Evolutionary conservation across 2,329 filamentous ascomycete species (phyloP).

Genomic region (Lasiodiplodia sp.): DNA sequence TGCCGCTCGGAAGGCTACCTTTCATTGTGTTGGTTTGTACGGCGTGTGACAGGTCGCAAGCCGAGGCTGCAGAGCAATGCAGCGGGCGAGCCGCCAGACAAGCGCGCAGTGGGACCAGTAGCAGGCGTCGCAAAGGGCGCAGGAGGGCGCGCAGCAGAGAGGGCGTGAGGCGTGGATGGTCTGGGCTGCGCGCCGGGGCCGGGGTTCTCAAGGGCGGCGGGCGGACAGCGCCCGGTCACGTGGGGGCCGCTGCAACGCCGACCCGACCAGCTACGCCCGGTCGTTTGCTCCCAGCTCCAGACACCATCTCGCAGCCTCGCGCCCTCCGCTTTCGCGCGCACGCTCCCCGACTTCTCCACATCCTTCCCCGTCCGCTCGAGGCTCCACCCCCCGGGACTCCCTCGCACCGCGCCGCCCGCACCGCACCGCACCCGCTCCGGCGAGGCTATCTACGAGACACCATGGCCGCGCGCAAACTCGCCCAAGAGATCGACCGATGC

Average conservation of each 20-base stretch:
- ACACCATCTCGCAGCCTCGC: conserved; percentile 23
- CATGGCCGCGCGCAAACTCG: conserved; percentile 96
- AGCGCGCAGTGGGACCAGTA: background rate
- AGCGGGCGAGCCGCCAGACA: background rate
- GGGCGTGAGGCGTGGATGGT: conserved; percentile 13
- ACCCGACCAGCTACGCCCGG: conserved; percentile 24
- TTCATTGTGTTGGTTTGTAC: conserved; percentile 24
- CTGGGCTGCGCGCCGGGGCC: conserved; percentile 9
- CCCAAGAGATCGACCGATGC: conserved; percentile 98
- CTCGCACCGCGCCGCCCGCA: conserved; percentile 8
- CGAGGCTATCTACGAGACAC: conserved; percentile 49
- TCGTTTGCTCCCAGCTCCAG: conserved; percentile 24
- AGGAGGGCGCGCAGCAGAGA: background rate
- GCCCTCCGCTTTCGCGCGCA: conserved; percentile 15
- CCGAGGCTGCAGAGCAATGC: conserved; percentile 4
- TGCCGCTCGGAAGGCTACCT: conserved; percentile 25
- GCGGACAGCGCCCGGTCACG: conserved; percentile 4
- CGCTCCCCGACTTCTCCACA: background rate
- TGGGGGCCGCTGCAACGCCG: conserved; percentile 22
- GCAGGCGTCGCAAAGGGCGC: background rate
- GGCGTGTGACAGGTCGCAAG: conserved; percentile 28
- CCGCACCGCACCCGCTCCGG: conserved; percentile 34
- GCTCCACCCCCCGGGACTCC: background rate
- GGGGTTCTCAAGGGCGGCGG: background rate
- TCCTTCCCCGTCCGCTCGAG: conserved; percentile 1